A percentile compares a stretch with the other conserved stretches of the same genome.
Conservation (phyloP, 2,329 filamentous ascomycete species). For the Neonectria neomacrospora region DNA sequence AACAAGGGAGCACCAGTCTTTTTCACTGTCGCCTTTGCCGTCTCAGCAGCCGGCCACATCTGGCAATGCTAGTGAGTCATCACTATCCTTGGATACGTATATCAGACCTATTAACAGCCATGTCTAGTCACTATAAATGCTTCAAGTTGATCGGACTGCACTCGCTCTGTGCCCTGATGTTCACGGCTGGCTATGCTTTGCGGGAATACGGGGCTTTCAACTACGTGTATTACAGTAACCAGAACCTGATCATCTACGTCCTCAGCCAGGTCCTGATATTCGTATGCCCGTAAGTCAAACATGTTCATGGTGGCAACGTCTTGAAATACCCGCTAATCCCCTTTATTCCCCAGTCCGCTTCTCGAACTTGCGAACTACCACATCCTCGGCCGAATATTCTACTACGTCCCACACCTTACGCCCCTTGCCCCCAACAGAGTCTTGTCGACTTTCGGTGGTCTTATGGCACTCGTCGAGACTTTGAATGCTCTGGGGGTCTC, state of each 20-base stretch:
- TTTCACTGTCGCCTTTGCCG: constrained; percentile 54
- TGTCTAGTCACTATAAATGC: constrained; percentile 58
- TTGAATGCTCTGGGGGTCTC: constrained; percentile 51
- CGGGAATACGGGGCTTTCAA: constrained; percentile 43
- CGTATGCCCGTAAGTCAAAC: constrained; percentile 40
- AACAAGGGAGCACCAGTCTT: constrained; percentile 59
- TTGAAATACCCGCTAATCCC: not conserved
- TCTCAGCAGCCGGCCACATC: constrained; percentile 50
- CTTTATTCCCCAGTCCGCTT: constrained; percentile 56
- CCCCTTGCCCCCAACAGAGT: constrained; percentile 58
- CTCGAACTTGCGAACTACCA: constrained; percentile 70
- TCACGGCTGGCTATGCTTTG: constrained; percentile 64
- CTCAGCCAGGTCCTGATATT: constrained; percentile 41
- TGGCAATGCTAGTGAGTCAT: constrained; percentile 58
- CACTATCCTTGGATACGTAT: not conserved
- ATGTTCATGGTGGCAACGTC: not conserved
- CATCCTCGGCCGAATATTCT: constrained; percentile 66
- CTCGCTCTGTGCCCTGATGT: constrained; percentile 55
- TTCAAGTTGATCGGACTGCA: not conserved
- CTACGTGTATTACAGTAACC: constrained; percentile 42
- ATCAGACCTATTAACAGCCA: constrained; percentile 60
- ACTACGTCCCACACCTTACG: constrained; percentile 65
- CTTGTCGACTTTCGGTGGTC: constrained; percentile 54
- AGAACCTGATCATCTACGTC: constrained; percentile 28
- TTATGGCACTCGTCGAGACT: constrained; percentile 58